Evolutionary conservation across 2,329 filamentous ascomycete genomes (phyloP).

Genomic region (Fusarium subtropicale): DNA sequence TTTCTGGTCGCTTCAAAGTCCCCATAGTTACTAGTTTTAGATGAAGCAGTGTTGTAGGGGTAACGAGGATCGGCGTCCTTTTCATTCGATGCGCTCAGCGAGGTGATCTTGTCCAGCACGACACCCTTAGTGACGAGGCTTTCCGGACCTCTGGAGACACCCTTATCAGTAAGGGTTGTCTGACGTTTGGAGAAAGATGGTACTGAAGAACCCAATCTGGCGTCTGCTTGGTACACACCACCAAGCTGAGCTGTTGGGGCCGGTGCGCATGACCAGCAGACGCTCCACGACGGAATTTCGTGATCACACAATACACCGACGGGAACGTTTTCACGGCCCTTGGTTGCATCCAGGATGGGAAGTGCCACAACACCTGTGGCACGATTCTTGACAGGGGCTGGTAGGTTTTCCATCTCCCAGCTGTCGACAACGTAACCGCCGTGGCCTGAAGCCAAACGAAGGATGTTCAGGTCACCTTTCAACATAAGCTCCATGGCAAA

Average conservation of each 20-base stretch:
- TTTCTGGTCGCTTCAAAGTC: not conserved
- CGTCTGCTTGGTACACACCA: not conserved
- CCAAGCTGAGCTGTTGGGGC: not conserved
- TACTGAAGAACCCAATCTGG: fast-evolving
- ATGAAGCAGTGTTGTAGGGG: not conserved
- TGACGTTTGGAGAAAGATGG: not conserved
- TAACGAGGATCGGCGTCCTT: not conserved
- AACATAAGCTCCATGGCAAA: not conserved
- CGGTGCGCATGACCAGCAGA: slow-evolving; percentile 12
- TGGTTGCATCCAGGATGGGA: not conserved
- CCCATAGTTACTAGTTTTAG: not conserved
- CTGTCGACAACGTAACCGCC: not conserved
- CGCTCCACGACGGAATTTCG: not conserved
- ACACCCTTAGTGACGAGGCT: not conserved
- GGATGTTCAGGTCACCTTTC: not conserved
- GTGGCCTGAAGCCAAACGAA: not conserved
- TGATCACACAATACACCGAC: not conserved
- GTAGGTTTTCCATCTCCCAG: not conserved
- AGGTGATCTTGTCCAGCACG: not conserved
- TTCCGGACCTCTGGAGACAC: not conserved
- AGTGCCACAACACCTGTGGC: not conserved
- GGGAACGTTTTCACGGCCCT: not conserved
- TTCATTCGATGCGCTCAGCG: not conserved
- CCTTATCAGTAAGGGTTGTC: no score
- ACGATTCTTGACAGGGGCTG: not conserved